A percentile compares a stretch with the other conserved stretches of the same genome.
Evolutionary conservation across 371 early-diverging fungal genomes (phyloP).

Genomic region (Dinochytrium kinnereticum): DNA sequence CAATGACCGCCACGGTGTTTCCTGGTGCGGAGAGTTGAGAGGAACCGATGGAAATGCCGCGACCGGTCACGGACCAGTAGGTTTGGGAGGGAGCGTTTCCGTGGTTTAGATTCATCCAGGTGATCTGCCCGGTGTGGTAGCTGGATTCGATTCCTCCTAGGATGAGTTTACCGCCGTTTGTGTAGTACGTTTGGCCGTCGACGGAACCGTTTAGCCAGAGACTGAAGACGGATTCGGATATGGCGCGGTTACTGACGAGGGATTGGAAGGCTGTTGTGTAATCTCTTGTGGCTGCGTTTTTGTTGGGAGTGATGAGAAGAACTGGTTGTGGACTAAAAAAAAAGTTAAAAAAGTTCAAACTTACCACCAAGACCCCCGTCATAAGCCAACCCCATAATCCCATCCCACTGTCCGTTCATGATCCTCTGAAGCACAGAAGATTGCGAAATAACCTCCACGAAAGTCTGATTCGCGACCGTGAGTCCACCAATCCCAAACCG

Average conservation of each 20-base stretch:
- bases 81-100: background rate
- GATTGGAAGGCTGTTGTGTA: constrained; percentile 8
- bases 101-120: constrained; percentile 6
- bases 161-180: constrained; percentile 17
- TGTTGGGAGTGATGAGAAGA: too few relatives aligned
- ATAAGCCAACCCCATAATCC: constrained; percentile 23
- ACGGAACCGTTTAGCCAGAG: constrained; percentile 23
- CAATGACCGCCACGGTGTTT: constrained; percentile 8
- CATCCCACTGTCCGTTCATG: constrained; percentile 20
- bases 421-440: background rate
- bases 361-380: constrained; percentile 14
- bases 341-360: too few relatives aligned
- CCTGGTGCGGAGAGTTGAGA: background rate
- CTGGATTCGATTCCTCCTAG: constrained; percentile 21
- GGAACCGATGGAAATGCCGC: background rate
- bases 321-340: too few relatives aligned
- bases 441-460: constrained; percentile 17
- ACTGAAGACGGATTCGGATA: constrained; percentile 10
- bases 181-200: background rate
- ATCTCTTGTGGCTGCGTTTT: too few relatives aligned
- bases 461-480: constrained; percentile 1
- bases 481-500: background rate
- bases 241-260: background rate
- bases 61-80: constrained; percentile 7
- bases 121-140: constrained; percentile 19